Conservation (phyloP, 176 grass and related monocot genomes). For the Thinopyrum elongatum region DNA sequence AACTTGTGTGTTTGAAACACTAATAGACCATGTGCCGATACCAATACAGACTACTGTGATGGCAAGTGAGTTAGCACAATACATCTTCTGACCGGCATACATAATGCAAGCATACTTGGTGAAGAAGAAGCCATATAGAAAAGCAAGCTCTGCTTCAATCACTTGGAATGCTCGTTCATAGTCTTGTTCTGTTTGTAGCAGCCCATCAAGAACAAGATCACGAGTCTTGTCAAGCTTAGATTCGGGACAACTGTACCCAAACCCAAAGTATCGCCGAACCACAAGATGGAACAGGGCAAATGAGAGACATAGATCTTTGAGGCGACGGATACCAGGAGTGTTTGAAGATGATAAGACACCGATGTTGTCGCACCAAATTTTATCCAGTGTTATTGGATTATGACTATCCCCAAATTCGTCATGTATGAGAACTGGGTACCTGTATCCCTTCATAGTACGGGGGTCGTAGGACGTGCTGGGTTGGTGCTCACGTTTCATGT, state of each 20-base stretch:
- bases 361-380: background rate
- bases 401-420: too few species aligned
- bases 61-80: background rate
- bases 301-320: background rate
- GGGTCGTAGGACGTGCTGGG: background rate
- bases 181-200: background rate
- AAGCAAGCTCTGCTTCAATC: background rate
- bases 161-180: background rate
- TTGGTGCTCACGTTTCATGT: background rate
- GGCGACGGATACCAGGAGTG: background rate
- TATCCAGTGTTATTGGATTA: background rate
- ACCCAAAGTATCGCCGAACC: background rate
- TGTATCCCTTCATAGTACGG: background rate
- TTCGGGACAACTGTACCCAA: background rate
- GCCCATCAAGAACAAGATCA: background rate
- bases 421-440: background rate
- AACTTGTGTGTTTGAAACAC: fast-evolving
- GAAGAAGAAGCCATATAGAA: background rate
- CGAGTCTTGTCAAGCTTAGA: background rate
- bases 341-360: background rate
- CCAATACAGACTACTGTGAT: too few species aligned
- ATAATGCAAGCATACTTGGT: background rate
- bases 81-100: background rate
- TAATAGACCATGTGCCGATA: background rate
- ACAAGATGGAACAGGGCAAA: background rate